Base-by-base conservation (phyloP, 169 alveolate genomes). In the Hepatocystis sp. region DNA sequence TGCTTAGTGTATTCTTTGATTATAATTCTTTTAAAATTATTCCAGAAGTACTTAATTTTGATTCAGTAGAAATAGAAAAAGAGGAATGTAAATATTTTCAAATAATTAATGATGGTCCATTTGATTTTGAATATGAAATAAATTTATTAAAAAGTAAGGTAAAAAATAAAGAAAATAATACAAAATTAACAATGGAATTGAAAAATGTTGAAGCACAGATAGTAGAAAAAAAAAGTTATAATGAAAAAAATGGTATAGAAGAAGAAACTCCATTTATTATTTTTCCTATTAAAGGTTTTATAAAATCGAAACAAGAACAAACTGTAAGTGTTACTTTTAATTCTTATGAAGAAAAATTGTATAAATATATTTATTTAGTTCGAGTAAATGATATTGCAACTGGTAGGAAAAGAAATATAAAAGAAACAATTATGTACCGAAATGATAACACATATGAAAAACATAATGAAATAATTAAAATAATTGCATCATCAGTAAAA, bases 221-320 rank as follows among this genome's bases (percentile, higher is more conserved):
- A 49, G n/a, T 19, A 51, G 15, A 49, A 40, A n/a, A 21, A 28
- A 23, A 13, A 32, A 23, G 19, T 58, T 44, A 49, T 27, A 36
- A 19, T 42, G 10, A 36, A 11, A 1, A 44, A 76, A 30, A 40
- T 36, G 21, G n/a, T n/a, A n/a, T n/a, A n/a, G n/a, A n/a, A n/a
- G 53, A 47, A 2, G 25, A 17, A 58, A 56, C 21, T 19, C 88
- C 88, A 11, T 76, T 76, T 76, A 17, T 17, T 23, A 76, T 76
- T 76, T 44, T 36, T 15, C 88, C 88, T 40, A 19, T 30, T 21
- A 76, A 28, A 7, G 88, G 88, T 3, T 10, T 52, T 25, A 39
- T 76, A 36, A 76, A 76, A 36, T 76, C 88, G 23, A 76, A 76
- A 23, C 78, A 49, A 36, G 88, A 76, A n/a, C 66, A 56, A 52